A percentile compares a stretch with the other conserved stretches of the same genome.
Conservation (phyloP, 2,329 filamentous ascomycete genomes). For the Diaporthe capsici region DNA sequence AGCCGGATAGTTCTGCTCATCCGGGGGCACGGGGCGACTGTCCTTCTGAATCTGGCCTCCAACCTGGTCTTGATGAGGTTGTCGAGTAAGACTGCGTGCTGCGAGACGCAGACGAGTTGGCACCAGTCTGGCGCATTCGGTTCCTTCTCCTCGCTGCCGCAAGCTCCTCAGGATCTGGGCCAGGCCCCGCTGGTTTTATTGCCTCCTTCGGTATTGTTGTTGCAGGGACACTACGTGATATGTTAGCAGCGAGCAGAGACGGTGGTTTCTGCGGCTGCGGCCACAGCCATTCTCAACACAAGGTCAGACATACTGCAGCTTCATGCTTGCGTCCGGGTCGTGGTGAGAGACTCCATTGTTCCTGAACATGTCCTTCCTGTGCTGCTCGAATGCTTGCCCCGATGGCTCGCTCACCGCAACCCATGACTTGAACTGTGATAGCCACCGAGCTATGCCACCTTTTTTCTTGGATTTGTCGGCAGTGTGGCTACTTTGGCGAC, state of each 20-base stretch:
- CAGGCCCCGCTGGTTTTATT: slow-evolving; percentile 59
- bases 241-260: not conserved
- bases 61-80: slow-evolving; percentile 52
- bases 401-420: slow-evolving; percentile 65
- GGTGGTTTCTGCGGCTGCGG: not conserved
- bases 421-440: slow-evolving; percentile 63
- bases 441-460: slow-evolving; percentile 53
- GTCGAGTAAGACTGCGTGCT: slow-evolving; percentile 54
- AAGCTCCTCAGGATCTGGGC: slow-evolving; percentile 62
- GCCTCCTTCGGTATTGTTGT: slow-evolving; percentile 60
- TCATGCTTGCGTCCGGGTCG: slow-evolving; percentile 60
- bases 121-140: slow-evolving; percentile 29
- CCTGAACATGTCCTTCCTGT: slow-evolving; percentile 59
- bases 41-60: slow-evolving; percentile 42
- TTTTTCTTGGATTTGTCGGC: slow-evolving; percentile 46
- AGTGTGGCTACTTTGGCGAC: not conserved
- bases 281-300: not conserved
- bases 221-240: slow-evolving; percentile 51
- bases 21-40: slow-evolving; percentile 5
- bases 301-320: slow-evolving; percentile 54
- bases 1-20: not conserved
- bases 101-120: slow-evolving; percentile 47
- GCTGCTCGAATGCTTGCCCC: slow-evolving; percentile 61
- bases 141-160: slow-evolving; percentile 51
- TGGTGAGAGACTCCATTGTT: slow-evolving; percentile 60